phyloP scores from a whole-genome alignment of 345 rosid species.

The Populus deltoides region DNA sequence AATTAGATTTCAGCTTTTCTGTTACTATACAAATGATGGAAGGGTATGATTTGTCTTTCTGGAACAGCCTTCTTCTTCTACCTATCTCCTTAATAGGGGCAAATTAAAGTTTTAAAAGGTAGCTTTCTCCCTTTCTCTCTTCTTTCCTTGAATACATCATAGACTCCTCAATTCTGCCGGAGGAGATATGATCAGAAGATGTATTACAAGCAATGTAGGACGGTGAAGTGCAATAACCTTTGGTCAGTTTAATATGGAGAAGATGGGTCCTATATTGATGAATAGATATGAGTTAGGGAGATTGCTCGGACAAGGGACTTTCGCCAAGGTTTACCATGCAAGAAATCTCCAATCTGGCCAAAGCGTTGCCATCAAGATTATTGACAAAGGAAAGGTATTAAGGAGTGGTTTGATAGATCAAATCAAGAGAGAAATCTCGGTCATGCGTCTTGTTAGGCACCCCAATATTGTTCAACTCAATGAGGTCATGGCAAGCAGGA shows the following conservation, averaged over 20 bases:
- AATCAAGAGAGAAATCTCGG: conserved; percentile 81
- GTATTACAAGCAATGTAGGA: too few species aligned
- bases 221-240: not conserved
- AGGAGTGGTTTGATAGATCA: conserved; percentile 66
- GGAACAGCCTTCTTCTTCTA: not conserved
- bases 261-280: conserved; percentile 55
- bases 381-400: conserved; percentile 66
- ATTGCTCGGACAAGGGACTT: conserved; percentile 80
- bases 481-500: conserved; percentile 89
- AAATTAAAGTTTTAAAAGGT: too few species aligned
- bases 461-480: conserved; percentile 70
- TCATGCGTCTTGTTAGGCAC: conserved; percentile 75
- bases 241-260: conserved; percentile 44
- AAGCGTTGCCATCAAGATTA: conserved; percentile 68
- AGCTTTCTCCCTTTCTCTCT: too few species aligned
- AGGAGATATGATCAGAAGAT: too few species aligned
- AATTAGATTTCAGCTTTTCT: too few species aligned
- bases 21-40: too few species aligned
- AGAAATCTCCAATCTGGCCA: conserved; percentile 55
- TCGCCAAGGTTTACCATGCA: conserved; percentile 79
- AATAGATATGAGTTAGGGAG: conserved; percentile 66
- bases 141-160: too few species aligned
- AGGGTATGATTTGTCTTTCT: too few species aligned
- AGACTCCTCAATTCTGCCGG: too few species aligned
- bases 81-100: not conserved